Evolutionary conservation across 225 moss, liverwort and hornwort genomes (phyloP), one percentile per base, ranked within the genome.

Genomic region (Physcomitrium patens): DNA sequence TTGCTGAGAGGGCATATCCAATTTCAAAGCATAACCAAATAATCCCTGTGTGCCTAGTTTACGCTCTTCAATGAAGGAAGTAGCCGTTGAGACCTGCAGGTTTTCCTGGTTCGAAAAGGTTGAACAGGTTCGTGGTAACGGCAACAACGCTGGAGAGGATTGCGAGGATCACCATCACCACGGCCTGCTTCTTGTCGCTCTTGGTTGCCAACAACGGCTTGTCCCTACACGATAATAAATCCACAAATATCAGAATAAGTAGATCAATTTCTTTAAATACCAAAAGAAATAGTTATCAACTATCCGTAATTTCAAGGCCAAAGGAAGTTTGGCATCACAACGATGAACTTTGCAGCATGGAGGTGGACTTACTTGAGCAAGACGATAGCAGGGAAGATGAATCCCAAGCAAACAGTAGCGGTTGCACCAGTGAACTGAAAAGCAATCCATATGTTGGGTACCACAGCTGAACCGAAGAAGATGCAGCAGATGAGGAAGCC

Each of bases 351-450:
- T 2, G 48, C 11, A 49, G 48, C 48, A 63, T 7, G 53, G 70
- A 8, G 59, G 20, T 9, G 31, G 5, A 57, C 75, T 70, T 69
- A 90, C 94, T 78, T 86, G 14, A 99, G 87, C 62, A 89, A 82
- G 65, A 99, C 55, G 41, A 91, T 88, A 1, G 87, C 97, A 0
- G 94, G 97, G 70, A 99, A 99, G 79, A 99, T 99, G 69, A 99
- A 99, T 44, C 90, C 97, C 59, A 99, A 77, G 77, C 87, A 82
- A 42, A 94, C 91, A 13, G 88, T 85, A 71, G 87, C 87, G 9
- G 97, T 99, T 17, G 97, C 91, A 28, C 97, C 97, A 4, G 97
- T 94, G 83, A 99, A 93, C 74, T 99, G 91, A 66, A 99, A 93
- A 18, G 81, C 97, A 37, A 93, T 83, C 93, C 91, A 99, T 31